Evolutionary conservation across 768 basidiomycete genomes (phyloP).

Genomic region (Sistotremastrum suecicum): DNA sequence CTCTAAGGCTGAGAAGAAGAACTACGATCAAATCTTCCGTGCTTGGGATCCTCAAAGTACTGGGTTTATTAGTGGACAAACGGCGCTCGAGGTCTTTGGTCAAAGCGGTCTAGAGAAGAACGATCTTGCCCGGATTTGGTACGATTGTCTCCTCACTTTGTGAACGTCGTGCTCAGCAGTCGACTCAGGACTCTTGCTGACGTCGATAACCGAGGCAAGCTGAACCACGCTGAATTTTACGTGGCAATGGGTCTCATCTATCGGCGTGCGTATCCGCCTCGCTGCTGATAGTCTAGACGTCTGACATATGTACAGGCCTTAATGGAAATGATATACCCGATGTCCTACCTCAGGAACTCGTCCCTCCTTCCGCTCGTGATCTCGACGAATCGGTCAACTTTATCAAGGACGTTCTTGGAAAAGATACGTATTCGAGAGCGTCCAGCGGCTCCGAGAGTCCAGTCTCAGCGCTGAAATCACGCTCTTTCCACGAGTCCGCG

Average conservation of each 20-base stretch:
- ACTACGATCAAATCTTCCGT: conserved; percentile 91
- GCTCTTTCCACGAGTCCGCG: conserved; percentile 50
- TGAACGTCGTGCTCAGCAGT: conserved; percentile 2
- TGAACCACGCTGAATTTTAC: conserved; percentile 93
- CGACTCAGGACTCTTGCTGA: conserved; percentile 75
- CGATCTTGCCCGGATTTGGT: conserved; percentile 92
- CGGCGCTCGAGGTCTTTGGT: conserved; percentile 86
- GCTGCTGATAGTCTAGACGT: not conserved
- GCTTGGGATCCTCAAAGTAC: conserved; percentile 79
- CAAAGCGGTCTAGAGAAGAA: conserved; percentile 82
- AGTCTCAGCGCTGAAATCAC: conserved; percentile 48
- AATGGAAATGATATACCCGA: conserved; percentile 89
- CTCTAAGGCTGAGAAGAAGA: conserved; percentile 84
- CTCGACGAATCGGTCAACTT: conserved; percentile 83
- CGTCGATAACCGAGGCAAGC: conserved; percentile 83
- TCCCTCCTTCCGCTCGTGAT: conserved; percentile 84
- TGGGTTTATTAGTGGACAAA: conserved; percentile 77
- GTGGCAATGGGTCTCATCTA: conserved; percentile 98
- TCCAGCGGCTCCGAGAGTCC: conserved; percentile 42
- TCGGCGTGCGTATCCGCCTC: conserved; percentile 45
- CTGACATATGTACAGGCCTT: conserved; percentile 36
- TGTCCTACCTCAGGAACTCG: conserved; percentile 72
- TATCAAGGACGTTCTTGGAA: conserved; percentile 73
- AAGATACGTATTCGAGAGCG: conserved; percentile 56
- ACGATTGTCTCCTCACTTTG: conserved; percentile 14